Evolutionary conservation across 305 asterid genomes (phyloP).

Genomic region (Plantago lanceolata): DNA sequence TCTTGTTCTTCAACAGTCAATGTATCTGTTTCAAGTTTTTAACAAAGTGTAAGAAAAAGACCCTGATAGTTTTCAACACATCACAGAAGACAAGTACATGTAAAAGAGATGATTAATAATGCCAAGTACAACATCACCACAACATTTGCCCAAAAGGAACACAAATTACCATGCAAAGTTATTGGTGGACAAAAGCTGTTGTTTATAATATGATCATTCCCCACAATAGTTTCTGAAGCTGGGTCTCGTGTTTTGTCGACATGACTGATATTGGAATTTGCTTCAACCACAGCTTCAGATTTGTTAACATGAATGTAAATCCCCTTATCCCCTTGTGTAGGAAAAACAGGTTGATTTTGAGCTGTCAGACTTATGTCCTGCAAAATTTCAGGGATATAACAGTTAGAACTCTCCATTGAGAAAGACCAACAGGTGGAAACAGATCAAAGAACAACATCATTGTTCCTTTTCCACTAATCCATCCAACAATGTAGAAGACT

Average conservation of each 20-base stretch:
- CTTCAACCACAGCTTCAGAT: conserved; percentile 40
- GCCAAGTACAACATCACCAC: conserved; percentile 24
- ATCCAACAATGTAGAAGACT: not conserved
- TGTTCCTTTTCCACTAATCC: conserved; percentile 7
- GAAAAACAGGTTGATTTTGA: conserved; percentile 37
- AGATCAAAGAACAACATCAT: conserved; percentile 15
- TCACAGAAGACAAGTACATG: conserved; percentile 23
- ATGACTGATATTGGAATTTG: conserved; percentile 34
- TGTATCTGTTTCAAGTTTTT: conserved; percentile 48
- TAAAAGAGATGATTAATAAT: conserved; percentile 9
- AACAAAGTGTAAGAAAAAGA: conserved; percentile 30
- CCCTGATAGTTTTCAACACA: conserved; percentile 18
- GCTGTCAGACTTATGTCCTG: conserved; percentile 44
- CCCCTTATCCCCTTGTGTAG: conserved; percentile 44
- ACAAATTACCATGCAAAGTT: conserved; percentile 53
- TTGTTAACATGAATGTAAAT: conserved; percentile 38
- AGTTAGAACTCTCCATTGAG: conserved; percentile 14
- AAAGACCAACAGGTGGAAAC: conserved; percentile 8
- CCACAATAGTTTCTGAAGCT: conserved; percentile 30
- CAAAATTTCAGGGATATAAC: conserved; percentile 28
- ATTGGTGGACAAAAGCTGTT: conserved; percentile 41
- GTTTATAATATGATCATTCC: conserved; percentile 39
- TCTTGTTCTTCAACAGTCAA: conserved; percentile 72
- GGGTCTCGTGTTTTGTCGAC: conserved; percentile 38
- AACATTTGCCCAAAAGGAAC: conserved; percentile 29